A percentile compares a stretch with the other conserved stretches of the same genome.
Evolutionary conservation across 345 rosid species (phyloP).

Genomic region (Heritiera fomes): DNA sequence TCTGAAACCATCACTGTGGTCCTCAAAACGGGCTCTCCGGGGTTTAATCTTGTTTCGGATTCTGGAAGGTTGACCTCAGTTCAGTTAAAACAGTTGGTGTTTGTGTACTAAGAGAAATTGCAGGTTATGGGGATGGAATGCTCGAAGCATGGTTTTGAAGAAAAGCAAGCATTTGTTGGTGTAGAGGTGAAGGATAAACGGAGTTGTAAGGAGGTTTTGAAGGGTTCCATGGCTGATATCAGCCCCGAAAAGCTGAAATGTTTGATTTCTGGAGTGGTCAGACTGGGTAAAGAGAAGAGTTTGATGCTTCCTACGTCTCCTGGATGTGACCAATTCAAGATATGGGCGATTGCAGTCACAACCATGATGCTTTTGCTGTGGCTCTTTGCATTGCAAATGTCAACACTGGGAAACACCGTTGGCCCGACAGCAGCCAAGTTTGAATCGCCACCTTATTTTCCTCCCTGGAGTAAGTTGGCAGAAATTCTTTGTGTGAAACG

Average conservation of each 20-base stretch:
- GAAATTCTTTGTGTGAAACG: background rate
- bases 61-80: no score
- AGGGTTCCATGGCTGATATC: background rate
- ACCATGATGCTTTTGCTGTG: slow-evolving; percentile 9
- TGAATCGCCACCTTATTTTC: background rate
- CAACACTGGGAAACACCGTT: background rate
- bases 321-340: background rate
- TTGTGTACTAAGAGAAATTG: background rate
- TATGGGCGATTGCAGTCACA: slow-evolving; percentile 5
- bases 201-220: slow-evolving; percentile 1
- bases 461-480: background rate
- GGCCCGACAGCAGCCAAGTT: background rate
- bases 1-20: background rate
- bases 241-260: slow-evolving; percentile 20
- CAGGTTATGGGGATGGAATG: background rate
- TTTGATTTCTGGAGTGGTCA: slow-evolving; percentile 8
- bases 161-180: background rate
- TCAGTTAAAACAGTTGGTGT: no score
- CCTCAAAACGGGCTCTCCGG: background rate
- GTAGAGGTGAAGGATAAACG: background rate
- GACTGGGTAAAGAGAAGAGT: background rate
- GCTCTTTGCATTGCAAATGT: background rate
- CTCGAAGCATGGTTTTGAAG: slow-evolving; percentile 1
- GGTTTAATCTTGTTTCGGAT: no score
- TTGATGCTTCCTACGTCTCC: slow-evolving; percentile 6